A percentile compares a stretch with the other conserved stretches of the same genome.
These are phyloP conservation scores for Cryptomeria japonica DNA, from an alignment of 75 land plant genomes.

Conservation along the genomic window DNA sequence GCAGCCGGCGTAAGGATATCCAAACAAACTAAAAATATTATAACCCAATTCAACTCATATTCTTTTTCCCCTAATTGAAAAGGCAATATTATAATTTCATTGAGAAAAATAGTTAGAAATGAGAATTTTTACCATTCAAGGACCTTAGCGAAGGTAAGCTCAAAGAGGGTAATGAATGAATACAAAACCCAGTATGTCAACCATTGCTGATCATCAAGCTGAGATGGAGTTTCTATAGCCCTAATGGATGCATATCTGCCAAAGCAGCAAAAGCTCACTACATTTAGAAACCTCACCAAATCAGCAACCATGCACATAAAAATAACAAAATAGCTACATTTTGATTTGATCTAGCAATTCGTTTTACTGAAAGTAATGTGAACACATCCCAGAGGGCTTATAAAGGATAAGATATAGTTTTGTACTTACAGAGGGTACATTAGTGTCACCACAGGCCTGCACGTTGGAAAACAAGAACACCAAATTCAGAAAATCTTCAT, in stretches of 20 bases:
- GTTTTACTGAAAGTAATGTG: neutral
- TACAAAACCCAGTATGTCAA: constrained; percentile 90
- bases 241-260: constrained; percentile 73
- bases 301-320: no score
- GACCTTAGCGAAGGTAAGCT: constrained; percentile 58
- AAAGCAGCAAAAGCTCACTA: neutral
- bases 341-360: neutral
- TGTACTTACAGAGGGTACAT: constrained; percentile 69
- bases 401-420: neutral
- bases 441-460: constrained; percentile 66
- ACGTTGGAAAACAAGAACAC: neutral
- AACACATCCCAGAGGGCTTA: neutral
- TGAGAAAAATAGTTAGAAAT: neutral
- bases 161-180: constrained; percentile 74
- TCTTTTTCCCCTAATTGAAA: neutral
- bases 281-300: neutral
- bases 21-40: neutral
- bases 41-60: neutral
- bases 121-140: constrained; percentile 52
- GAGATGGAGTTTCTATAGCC: constrained; percentile 84
- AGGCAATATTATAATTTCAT: neutral
- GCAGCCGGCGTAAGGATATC: constrained; percentile 43
- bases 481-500: neutral
- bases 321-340: neutral
- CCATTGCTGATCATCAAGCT: constrained; percentile 94